Evolutionary conservation across 345 rosid genomes (phyloP).

Genomic region (Punica granatum): DNA sequence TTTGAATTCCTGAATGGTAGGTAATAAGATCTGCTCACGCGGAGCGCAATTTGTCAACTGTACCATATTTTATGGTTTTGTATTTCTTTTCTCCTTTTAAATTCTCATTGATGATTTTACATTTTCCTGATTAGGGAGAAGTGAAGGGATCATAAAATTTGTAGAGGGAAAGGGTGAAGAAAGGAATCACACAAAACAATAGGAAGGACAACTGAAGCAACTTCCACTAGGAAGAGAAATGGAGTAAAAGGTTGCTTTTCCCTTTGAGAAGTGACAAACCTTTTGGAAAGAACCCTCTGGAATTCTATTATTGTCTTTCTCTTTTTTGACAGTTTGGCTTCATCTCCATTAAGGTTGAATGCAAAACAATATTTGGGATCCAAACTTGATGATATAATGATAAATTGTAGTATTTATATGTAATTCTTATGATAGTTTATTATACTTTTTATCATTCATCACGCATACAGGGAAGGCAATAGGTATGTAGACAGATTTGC

Average conservation of each 20-base stretch:
- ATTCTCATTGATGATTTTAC: not conserved
- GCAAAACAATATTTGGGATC: not conserved
- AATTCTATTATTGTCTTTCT: not conserved
- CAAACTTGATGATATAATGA: too few species aligned
- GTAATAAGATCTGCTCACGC: too few species aligned
- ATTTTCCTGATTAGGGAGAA: not conserved
- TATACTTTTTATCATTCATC: too few species aligned
- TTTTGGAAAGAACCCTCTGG: constrained; percentile 7
- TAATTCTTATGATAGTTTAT: too few species aligned
- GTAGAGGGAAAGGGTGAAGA: constrained; percentile 1
- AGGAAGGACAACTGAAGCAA: constrained; percentile 1
- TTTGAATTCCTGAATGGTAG: too few species aligned
- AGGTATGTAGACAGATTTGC: too few species aligned
- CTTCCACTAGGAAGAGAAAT: constrained; percentile 1
- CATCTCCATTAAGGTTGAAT: constrained; percentile 8
- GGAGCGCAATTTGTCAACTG: too few species aligned
- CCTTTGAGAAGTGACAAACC: constrained; percentile 6
- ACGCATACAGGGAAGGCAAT: too few species aligned
- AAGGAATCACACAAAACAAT: not conserved
- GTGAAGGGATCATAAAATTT: not conserved
- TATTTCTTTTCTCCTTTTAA: not conserved
- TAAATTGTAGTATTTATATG: too few species aligned
- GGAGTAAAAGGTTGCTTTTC: not conserved
- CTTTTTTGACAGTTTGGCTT: constrained; percentile 9
- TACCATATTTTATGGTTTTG: too few species aligned